A percentile compares a stretch with the other conserved stretches of the same genome.
Conservation (phyloP, 331 rosid genomes). For the Malus hybrid region DNA sequence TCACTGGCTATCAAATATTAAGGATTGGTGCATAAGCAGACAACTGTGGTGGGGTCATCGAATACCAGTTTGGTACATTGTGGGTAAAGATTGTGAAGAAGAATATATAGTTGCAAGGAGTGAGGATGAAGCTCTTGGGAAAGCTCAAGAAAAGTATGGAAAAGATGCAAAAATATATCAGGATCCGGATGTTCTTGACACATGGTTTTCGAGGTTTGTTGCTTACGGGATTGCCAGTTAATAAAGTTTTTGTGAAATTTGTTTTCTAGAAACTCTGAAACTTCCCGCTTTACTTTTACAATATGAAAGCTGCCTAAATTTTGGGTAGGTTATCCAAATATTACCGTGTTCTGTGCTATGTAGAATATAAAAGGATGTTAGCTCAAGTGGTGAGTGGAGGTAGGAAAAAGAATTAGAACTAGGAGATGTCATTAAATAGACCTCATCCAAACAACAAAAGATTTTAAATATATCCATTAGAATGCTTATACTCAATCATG, state of each 20-base stretch:
- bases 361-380: not conserved
- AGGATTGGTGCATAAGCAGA: conserved; percentile 99
- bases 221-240: not conserved
- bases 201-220: conserved; percentile 95
- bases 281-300: not conserved
- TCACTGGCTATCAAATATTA: conserved; percentile 92
- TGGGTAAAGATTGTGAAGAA: conserved; percentile 77
- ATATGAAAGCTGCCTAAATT: not conserved
- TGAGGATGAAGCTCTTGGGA: conserved; percentile 65
- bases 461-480: not conserved
- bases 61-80: conserved; percentile 94
- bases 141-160: conserved; percentile 71
- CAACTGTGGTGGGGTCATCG: conserved; percentile 99
- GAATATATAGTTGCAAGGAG: conserved; percentile 87
- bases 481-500: not conserved
- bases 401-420: not conserved
- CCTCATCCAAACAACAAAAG: not conserved
- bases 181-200: conserved; percentile 96
- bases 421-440: not conserved
- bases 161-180: conserved; percentile 75
- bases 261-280: not conserved
- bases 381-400: not conserved
- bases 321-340: not conserved
- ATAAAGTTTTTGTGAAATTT: not conserved
- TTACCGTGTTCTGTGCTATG: not conserved